phyloP scores from a whole-genome alignment of 768 basidiomycete genomes.

The Ramaria rubella region DNA sequence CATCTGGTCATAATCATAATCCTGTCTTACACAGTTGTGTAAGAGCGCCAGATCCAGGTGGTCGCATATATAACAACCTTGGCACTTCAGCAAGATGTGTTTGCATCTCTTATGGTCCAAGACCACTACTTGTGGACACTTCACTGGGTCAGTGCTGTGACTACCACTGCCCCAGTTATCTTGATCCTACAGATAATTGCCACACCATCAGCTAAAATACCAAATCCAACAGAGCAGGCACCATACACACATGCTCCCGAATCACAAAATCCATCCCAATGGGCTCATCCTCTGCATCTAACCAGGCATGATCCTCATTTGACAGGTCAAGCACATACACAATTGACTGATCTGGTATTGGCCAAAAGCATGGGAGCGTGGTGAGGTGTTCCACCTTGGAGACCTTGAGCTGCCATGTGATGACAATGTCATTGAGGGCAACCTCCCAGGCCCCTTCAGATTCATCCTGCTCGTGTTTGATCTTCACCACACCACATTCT shows the following conservation, averaged over 20 bases:
- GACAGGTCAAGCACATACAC: background rate
- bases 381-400: too few relatives aligned
- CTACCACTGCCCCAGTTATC: background rate
- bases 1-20: background rate
- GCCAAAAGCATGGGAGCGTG: background rate
- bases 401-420: too few relatives aligned
- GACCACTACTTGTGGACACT: background rate
- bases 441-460: too few relatives aligned
- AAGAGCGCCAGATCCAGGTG: background rate
- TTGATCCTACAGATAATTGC: too few relatives aligned
- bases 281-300: background rate
- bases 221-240: background rate
- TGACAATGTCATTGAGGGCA: too few relatives aligned
- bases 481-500: background rate
- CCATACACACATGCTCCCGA: background rate
- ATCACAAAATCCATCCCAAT: background rate
- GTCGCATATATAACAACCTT: too few relatives aligned
- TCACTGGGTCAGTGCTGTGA: background rate
- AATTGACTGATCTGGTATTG: background rate
- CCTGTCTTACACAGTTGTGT: background rate
- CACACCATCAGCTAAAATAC: background rate
- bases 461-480: background rate
- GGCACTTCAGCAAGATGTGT: too few relatives aligned
- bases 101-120: background rate
- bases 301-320: background rate